phyloP scores from a whole-genome alignment of 2,329 filamentous ascomycete genomes.

The Lithohypha guttulata region DNA sequence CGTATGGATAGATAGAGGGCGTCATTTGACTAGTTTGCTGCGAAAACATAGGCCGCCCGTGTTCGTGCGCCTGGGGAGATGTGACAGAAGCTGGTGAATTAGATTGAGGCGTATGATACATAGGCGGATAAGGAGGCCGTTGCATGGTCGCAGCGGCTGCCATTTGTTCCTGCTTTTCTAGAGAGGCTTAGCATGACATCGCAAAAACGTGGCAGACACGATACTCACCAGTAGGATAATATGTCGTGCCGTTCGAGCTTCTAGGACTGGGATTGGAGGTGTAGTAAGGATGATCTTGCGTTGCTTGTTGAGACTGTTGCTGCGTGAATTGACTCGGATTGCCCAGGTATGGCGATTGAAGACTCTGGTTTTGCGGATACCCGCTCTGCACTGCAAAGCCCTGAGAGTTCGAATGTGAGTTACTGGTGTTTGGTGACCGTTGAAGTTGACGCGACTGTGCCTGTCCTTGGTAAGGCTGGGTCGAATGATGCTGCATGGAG shows the following conservation, averaged over 20 bases:
- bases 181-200: slow-evolving; percentile 43
- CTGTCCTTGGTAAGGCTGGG: slow-evolving; percentile 19
- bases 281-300: slow-evolving; percentile 61
- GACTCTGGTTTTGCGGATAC: slow-evolving; percentile 15
- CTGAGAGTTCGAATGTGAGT: slow-evolving; percentile 15
- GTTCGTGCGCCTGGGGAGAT: slow-evolving; percentile 79
- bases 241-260: slow-evolving; percentile 71
- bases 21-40: slow-evolving; percentile 69
- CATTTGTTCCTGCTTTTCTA: slow-evolving; percentile 65
- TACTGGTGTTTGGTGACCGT: slow-evolving; percentile 22
- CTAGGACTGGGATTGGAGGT: slow-evolving; percentile 72
- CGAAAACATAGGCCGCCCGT: slow-evolving; percentile 70
- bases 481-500: slow-evolving; percentile 22
- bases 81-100: slow-evolving; percentile 90
- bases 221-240: slow-evolving; percentile 71
- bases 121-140: slow-evolving; percentile 65
- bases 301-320: slow-evolving; percentile 29
- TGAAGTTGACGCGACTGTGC: slow-evolving; percentile 21
- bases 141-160: slow-evolving; percentile 54
- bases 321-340: slow-evolving; percentile 26
- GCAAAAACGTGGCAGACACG: slow-evolving; percentile 30
- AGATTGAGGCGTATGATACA: slow-evolving; percentile 91
- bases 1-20: slow-evolving; percentile 73
- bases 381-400: slow-evolving; percentile 16
- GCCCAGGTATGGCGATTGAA: slow-evolving; percentile 53